phyloP scores from a whole-genome alignment of 441 rosid genomes.

The Jatropha multifida region DNA sequence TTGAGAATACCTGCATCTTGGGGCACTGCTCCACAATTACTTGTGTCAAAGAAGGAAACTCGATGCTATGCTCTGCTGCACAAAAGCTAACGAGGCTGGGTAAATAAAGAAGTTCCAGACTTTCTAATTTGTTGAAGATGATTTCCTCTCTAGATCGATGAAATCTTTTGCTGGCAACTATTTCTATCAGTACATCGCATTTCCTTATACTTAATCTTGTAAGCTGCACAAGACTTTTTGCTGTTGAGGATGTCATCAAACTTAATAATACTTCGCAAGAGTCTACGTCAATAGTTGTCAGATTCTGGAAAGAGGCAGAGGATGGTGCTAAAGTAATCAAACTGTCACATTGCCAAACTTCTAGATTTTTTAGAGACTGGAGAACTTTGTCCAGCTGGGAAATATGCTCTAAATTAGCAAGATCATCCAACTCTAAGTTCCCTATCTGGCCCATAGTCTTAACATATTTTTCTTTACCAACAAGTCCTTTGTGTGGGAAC shows the following conservation, averaged over 20 bases:
- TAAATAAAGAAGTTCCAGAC: conserved; percentile 4
- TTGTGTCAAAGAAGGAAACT: not conserved
- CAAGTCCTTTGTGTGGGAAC: conserved; percentile 1
- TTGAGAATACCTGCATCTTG: not conserved
- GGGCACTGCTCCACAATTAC: not conserved
- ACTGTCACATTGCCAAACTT: not conserved
- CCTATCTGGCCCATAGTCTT: not conserved
- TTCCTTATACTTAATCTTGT: not conserved
- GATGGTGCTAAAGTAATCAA: conserved; percentile 15
- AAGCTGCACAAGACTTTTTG: conserved; percentile 17
- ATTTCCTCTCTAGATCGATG: not conserved
- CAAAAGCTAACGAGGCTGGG: conserved; percentile 26
- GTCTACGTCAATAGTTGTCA: not conserved
- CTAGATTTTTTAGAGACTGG: not conserved
- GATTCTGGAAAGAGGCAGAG: conserved; percentile 1
- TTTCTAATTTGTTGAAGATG: conserved; percentile 13
- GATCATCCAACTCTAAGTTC: not conserved
- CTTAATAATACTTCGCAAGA: conserved; percentile 12
- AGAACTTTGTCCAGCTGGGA: not conserved
- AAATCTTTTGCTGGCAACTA: conserved; percentile 11
- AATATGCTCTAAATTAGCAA: not conserved
- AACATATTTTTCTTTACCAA: not conserved
- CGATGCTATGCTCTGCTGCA: not conserved
- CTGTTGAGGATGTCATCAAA: conserved; percentile 20
- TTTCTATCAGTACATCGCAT: not conserved